A percentile compares a stretch with the other conserved stretches of the same genome.
Evolutionary conservation across 495 filamentous ascomycete species (phyloP).

Genomic region (Patellaria atrata): DNA sequence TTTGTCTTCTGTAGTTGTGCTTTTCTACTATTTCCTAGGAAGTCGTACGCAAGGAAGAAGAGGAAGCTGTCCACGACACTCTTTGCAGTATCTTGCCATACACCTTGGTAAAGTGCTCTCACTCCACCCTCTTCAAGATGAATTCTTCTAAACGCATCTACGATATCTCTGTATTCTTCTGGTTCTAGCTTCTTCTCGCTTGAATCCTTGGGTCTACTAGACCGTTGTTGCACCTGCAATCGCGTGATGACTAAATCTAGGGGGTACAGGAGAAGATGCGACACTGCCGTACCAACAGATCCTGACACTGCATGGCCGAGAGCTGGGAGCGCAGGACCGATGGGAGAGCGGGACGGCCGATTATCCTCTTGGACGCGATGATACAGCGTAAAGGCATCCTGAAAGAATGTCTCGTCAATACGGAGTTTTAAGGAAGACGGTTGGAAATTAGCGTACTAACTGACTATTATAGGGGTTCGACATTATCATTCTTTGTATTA

Average conservation of each 20-base stretch:
- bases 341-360: neutral
- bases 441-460: too few species aligned
- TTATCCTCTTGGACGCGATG: slow-evolving; percentile 22
- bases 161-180: slow-evolving; percentile 40
- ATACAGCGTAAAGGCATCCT: slow-evolving; percentile 29
- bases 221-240: slow-evolving; percentile 59
- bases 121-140: slow-evolving; percentile 55
- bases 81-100: slow-evolving; percentile 57
- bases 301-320: slow-evolving; percentile 81
- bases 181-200: slow-evolving; percentile 27
- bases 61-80: slow-evolving; percentile 63
- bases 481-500: too few species aligned
- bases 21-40: slow-evolving; percentile 28
- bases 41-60: slow-evolving; percentile 74
- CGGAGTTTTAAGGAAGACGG: too few species aligned
- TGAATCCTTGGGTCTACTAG: slow-evolving; percentile 22
- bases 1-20: slow-evolving; percentile 23
- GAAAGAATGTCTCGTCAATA: neutral
- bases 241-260: slow-evolving; percentile 74
- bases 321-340: slow-evolving; percentile 48
- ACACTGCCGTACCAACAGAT: slow-evolving; percentile 57
- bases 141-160: slow-evolving; percentile 59
- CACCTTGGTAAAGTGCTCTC: slow-evolving; percentile 59
- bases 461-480: too few species aligned
- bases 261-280: slow-evolving; percentile 68